phyloP scores from a whole-genome alignment of 2,329 filamentous ascomycete genomes.

The Dothiorella sarmentorum region DNA sequence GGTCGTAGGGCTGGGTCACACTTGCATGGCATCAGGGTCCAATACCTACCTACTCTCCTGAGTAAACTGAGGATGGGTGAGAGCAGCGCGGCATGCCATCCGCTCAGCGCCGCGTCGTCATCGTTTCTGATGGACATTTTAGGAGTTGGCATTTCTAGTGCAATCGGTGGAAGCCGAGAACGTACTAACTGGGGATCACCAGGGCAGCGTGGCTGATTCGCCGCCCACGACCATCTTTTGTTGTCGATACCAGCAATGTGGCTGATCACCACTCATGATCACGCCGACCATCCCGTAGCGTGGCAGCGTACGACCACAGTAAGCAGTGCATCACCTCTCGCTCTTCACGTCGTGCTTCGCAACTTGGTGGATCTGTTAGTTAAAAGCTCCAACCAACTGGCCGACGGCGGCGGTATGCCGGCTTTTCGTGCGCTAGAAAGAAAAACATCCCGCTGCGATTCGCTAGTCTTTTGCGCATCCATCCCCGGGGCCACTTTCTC shows the following conservation, averaged over 20 bases:
- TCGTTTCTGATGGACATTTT: background rate
- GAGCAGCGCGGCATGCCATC: background rate
- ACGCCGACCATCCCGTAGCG: background rate
- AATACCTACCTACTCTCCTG: no score
- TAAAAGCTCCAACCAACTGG: background rate
- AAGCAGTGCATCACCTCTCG: background rate
- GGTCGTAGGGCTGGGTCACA: slow-evolving; percentile 1
- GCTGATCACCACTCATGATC: slow-evolving; percentile 6
- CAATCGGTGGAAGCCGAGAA: background rate
- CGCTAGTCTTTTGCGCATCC: slow-evolving; percentile 7
- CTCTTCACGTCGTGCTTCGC: background rate
- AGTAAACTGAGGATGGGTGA: no score
- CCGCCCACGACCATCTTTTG: background rate
- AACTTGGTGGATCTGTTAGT: background rate
- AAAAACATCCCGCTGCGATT: slow-evolving; percentile 8
- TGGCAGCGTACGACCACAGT: background rate
- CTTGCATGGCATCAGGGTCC: no score
- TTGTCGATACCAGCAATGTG: slow-evolving; percentile 3
- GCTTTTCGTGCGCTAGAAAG: background rate
- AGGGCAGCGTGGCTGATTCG: background rate
- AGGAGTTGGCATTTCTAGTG: background rate
- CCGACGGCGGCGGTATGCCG: background rate
- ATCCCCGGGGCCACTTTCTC: background rate
- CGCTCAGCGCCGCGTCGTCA: background rate
- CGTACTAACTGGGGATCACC: background rate